These are phyloP conservation scores for Arthrobotrys conoides DNA, from an alignment of 2,329 filamentous ascomycete genomes.

Conservation along the genomic window DNA sequence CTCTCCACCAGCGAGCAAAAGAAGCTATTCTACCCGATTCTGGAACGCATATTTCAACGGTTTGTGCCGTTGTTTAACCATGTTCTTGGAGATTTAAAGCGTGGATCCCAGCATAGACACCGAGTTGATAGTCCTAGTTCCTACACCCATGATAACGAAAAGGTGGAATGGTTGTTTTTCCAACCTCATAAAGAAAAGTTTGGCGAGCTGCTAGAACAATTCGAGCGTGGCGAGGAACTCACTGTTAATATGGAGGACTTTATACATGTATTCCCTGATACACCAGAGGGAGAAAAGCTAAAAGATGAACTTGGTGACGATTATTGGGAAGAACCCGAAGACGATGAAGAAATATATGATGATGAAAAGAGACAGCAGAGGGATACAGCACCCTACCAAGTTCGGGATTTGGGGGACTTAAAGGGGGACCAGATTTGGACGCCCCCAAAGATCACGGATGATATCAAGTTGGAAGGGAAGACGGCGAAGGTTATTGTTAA, in stretches of 20 bases:
- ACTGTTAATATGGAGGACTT: slow-evolving; percentile 11
- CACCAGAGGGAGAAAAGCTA: slow-evolving; percentile 10
- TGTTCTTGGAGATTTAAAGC: slow-evolving; percentile 38
- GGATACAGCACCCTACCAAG: slow-evolving; percentile 21
- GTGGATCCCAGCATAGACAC: not conserved
- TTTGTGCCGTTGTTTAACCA: slow-evolving; percentile 59
- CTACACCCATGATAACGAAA: slow-evolving; percentile 19
- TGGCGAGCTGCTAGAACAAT: slow-evolving; percentile 32
- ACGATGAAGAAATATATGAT: not conserved
- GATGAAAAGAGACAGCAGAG: not conserved
- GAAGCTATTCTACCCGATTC: slow-evolving; percentile 47
- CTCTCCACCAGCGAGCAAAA: slow-evolving; percentile 23
- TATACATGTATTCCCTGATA: slow-evolving; percentile 1
- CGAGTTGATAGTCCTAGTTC: slow-evolving; percentile 10
- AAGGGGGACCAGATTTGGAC: not conserved
- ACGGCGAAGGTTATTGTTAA: slow-evolving; percentile 77
- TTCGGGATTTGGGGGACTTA: slow-evolving; percentile 31
- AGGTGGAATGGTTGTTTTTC: slow-evolving; percentile 20
- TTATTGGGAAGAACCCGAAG: slow-evolving; percentile 4
- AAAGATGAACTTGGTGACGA: slow-evolving; percentile 7
- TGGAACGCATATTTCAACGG: slow-evolving; percentile 51
- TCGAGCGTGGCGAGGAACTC: slow-evolving; percentile 44
- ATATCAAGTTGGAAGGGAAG: slow-evolving; percentile 62
- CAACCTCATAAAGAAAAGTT: slow-evolving; percentile 26
- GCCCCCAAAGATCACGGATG: not conserved